A percentile compares a stretch with the other conserved stretches of the same genome.
phyloP scores from a whole-genome alignment of 2,329 filamentous ascomycete genomes.

The Fusarium burgessii region DNA sequence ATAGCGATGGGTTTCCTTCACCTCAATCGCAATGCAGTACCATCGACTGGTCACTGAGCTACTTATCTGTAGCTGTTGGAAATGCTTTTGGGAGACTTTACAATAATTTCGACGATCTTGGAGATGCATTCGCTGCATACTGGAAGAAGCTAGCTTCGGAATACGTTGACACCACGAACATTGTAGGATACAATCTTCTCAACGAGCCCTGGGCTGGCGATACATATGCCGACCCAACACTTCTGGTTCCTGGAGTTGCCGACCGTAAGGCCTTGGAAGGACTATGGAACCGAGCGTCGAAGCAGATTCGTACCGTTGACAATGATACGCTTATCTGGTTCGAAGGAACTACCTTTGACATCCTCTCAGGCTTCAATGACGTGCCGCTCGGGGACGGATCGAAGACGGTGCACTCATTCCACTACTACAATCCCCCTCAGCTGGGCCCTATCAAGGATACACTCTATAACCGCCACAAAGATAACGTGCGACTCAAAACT shows the following conservation, averaged over 20 bases:
- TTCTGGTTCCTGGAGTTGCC: neutral
- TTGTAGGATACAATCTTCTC: neutral
- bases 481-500: neutral
- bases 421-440: neutral
- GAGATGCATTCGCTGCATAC: neutral
- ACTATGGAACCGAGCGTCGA: neutral
- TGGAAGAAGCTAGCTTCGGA: neutral
- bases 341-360: neutral
- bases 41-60: neutral
- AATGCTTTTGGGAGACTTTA: neutral
- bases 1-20: neutral
- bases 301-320: neutral
- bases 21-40: neutral
- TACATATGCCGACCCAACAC: neutral
- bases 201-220: constrained; percentile 1
- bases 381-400: neutral
- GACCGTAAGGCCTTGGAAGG: neutral
- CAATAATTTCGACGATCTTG: neutral
- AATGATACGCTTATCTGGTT: neutral
- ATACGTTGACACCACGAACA: neutral
- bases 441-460: accelerated
- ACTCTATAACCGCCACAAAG: accelerated
- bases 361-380: neutral
- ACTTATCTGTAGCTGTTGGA: neutral
- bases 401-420: neutral